Evolutionary conservation across 768 basidiomycete species (phyloP), one percentile per base, ranked within the genome.

Genomic region (Trametes cinnabarina): DNA sequence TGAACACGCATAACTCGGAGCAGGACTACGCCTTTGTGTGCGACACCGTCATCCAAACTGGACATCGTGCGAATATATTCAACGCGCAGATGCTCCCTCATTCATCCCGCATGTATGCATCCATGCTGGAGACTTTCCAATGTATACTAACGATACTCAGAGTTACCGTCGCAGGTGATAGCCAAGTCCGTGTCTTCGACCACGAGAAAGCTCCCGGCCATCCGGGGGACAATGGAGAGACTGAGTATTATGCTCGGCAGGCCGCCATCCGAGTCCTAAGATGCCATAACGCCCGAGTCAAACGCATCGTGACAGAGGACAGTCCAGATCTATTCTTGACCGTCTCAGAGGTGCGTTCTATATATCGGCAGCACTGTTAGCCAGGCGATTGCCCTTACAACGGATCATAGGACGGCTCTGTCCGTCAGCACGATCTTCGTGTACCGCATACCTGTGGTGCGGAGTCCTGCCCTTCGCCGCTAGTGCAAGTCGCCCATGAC

Each of bases 391-490:
- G 5, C 4, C 19, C 5, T 46, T 10, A 46, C 26, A 22, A 14
- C 15, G 55, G 42, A 14, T 10, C 7, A 15, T 66, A 93, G 87
- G 93, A 96, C 72, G 92, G 91, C 3, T 81, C 86, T 26, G 92
- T 94, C 10, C 82, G 93, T 23, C 92, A 94, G 67, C 93, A 95
- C 68, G 93, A 96, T 68, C 72, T 95, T 42, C 78, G 93, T 50
- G 79, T 80, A 10, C 72, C 79, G 14, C 90, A 95, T 70, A 71
- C 71, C n/a, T 96, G 93, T 72, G 62, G 71, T 26, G 63, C 68
- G 15, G 73, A 70, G 11, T 67, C 74, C 10, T 96, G 93, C 68
- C 86, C 92, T 22, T 74, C 85, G 17, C 87, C 92, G 2, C 75
- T 96, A 15, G 79, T 92, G 19, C 79, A 80, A 60, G 71, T 90